Evolutionary conservation across 805 yeast genomes (phyloP), one percentile per base, ranked within the genome.

Genomic region (Ogataea corticis): DNA sequence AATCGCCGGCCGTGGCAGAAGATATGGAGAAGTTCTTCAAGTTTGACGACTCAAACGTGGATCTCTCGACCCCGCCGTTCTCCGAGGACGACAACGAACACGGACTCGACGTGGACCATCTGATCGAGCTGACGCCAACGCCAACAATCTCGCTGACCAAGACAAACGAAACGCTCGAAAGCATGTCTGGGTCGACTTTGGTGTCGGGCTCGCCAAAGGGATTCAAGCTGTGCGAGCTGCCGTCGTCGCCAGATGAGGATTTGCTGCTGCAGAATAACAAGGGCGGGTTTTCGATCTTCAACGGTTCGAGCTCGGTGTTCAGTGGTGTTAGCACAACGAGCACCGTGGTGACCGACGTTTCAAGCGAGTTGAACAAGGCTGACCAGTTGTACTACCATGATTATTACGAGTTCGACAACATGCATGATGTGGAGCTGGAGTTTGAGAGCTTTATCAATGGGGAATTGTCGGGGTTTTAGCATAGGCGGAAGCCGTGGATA

Each of bases 381-480:
- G 46, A 45, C 34, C 49, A 45, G 38, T 44, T 50, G 27, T 49
- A 42, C 23, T 48, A 46, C 39, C 48, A 46, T 32, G 62, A 58
- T 37, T 55, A 49, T 37, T 58, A 54, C 48, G 58, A 54, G 29
- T 58, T 58, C 42, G 51, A 46, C 44, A 49, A 48, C 30, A 11
- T 48, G 32, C 45, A 49, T 43, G 58, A 52, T 33, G 62, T 61
- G 29, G 64, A 63, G 36, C 41, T 55, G 35, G 66, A 59, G 37
- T 62, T 60, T 50, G 65, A 63, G 36, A 58, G 49, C 33, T 63
- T 62, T 40, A 55, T 63, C 23, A 59, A 56, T 35, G 66, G 66
- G 18, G 55, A 52, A 16, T 33, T 48, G 33, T 48, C 51, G 25
- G 25, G 25, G 25, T 21, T 21, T 21, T 21, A 21, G 25, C 25